Evolutionary conservation across 2,329 filamentous ascomycete genomes (phyloP).

Genomic region (Botrytis pseudocinerea): DNA sequence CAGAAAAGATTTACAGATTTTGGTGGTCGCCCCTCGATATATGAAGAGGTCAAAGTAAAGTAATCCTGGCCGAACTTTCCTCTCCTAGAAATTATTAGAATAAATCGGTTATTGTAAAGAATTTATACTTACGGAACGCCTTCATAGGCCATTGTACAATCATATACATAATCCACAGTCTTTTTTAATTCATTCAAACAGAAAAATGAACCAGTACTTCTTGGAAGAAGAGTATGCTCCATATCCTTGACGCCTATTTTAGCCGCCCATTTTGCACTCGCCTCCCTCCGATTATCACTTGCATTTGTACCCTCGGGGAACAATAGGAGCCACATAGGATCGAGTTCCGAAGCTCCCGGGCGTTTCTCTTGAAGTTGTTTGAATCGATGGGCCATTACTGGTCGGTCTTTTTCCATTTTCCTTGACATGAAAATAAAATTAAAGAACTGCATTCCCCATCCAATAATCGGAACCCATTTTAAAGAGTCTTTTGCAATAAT

Average conservation of each 20-base stretch:
- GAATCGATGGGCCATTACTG: conserved; percentile 72
- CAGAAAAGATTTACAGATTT: conserved; percentile 98
- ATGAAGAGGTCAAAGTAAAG: conserved; percentile 84
- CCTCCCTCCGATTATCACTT: conserved; percentile 66
- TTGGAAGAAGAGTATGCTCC: conserved; percentile 72
- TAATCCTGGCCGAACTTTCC: conserved; percentile 86
- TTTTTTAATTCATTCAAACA: conserved; percentile 73
- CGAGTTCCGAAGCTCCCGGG: conserved; percentile 56
- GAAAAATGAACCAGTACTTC: conserved; percentile 79
- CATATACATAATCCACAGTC: conserved; percentile 80
- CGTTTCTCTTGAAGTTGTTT: conserved; percentile 64
- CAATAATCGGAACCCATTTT: conserved; percentile 77
- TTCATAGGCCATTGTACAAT: conserved; percentile 95
- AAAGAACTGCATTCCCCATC: conserved; percentile 80
- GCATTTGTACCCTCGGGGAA: conserved; percentile 89
- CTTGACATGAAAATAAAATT: conserved; percentile 91
- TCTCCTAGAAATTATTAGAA: conserved; percentile 44
- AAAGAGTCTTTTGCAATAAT: conserved; percentile 89
- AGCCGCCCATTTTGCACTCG: conserved; percentile 73
- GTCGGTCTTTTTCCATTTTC: conserved; percentile 80
- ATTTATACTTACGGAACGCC: conserved; percentile 71
- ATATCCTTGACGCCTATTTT: conserved; percentile 73
- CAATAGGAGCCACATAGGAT: conserved; percentile 88
- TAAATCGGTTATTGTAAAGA: background rate
- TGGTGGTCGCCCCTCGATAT: conserved; percentile 83